These are phyloP conservation scores for Trichopus zeylanicus DNA, from an alignment of 116 monocot genomes.

Conservation along the genomic window DNA sequence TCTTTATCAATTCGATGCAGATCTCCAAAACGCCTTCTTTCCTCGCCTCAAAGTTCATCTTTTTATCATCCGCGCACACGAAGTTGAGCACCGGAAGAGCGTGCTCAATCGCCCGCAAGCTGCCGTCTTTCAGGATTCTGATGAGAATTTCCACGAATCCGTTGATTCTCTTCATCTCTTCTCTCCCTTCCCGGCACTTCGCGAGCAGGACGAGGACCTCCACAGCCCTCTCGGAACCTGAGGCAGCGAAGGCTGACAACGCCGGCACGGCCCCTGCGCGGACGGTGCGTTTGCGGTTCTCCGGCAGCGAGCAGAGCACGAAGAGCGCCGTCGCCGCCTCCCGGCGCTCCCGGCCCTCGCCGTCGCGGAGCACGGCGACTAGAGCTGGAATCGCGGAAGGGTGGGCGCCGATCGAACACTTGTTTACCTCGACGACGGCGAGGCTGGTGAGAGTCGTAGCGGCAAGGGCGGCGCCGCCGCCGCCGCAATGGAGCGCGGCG, in stretches of 20 bases:
- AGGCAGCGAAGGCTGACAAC: constrained; percentile 33
- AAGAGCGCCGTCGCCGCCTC: constrained; percentile 82
- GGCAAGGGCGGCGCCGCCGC: constrained; percentile 37
- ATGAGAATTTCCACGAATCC: constrained; percentile 39
- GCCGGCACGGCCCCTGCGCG: constrained; percentile 39
- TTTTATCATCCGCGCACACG: constrained; percentile 30
- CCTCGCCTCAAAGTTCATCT: constrained; percentile 27
- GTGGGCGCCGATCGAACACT: constrained; percentile 78
- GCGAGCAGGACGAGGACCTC: constrained; percentile 59
- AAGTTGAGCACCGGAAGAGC: constrained; percentile 46
- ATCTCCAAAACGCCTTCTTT: constrained; percentile 40
- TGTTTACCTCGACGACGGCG: constrained; percentile 78
- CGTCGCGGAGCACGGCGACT: constrained; percentile 25
- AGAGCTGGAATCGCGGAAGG: constrained; percentile 47
- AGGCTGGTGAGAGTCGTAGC: constrained; percentile 78
- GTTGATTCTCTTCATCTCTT: constrained; percentile 28
- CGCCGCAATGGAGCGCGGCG: constrained; percentile 14
- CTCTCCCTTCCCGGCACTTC: constrained; percentile 57
- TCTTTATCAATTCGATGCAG: constrained; percentile 21
- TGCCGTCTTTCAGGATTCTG: constrained; percentile 34
- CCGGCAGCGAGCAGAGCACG: constrained; percentile 72
- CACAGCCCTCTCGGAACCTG: constrained; percentile 62
- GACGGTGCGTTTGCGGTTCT: constrained; percentile 48
- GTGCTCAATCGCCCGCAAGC: constrained; percentile 35
- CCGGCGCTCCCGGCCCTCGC: constrained; percentile 36